These are phyloP conservation scores for Pseudogymnoascus sp. DNA, from an alignment of 2,329 filamentous ascomycete genomes.

Conservation along the genomic window DNA sequence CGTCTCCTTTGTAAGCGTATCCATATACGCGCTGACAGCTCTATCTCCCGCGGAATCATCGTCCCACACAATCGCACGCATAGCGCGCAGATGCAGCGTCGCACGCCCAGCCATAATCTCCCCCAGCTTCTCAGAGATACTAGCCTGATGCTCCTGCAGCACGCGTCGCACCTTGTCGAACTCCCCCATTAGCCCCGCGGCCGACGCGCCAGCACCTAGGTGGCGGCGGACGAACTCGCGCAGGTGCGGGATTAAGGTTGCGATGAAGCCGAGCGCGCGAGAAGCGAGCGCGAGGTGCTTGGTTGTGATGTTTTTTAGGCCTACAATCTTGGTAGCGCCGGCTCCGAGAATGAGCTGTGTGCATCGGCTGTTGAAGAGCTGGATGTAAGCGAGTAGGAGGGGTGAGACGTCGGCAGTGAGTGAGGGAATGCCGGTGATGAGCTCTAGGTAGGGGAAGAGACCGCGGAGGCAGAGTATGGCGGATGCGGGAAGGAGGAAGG, in stretches of 20 bases:
- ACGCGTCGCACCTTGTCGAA: constrained; percentile 25
- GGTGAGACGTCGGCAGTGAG: constrained; percentile 78
- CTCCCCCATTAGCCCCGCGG: constrained; percentile 45
- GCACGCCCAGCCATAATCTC: constrained; percentile 63
- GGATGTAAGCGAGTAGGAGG: constrained; percentile 75
- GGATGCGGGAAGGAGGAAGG: constrained; percentile 77
- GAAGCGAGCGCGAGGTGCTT: constrained; percentile 89
- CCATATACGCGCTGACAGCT: constrained; percentile 55
- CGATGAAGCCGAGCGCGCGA: constrained; percentile 80
- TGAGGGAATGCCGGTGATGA: constrained; percentile 77
- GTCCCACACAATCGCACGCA: constrained; percentile 61
- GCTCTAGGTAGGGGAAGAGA: constrained; percentile 72
- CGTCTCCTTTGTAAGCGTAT: constrained; percentile 63
- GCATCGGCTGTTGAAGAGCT: constrained; percentile 90
- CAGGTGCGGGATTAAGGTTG: constrained; percentile 78
- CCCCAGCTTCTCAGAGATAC: constrained; percentile 65
- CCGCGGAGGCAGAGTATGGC: constrained; percentile 73
- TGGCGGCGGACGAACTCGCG: constrained; percentile 86
- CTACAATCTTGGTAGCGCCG: constrained; percentile 79
- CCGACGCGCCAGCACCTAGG: constrained; percentile 39
- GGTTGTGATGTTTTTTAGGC: constrained; percentile 91
- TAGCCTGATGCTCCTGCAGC: constrained; percentile 58
- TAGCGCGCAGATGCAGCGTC: constrained; percentile 51
- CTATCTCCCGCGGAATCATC: constrained; percentile 25
- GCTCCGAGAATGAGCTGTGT: constrained; percentile 95